phyloP scores from a whole-genome alignment of 2,329 filamentous ascomycete species.

The Cercospora janseana region DNA sequence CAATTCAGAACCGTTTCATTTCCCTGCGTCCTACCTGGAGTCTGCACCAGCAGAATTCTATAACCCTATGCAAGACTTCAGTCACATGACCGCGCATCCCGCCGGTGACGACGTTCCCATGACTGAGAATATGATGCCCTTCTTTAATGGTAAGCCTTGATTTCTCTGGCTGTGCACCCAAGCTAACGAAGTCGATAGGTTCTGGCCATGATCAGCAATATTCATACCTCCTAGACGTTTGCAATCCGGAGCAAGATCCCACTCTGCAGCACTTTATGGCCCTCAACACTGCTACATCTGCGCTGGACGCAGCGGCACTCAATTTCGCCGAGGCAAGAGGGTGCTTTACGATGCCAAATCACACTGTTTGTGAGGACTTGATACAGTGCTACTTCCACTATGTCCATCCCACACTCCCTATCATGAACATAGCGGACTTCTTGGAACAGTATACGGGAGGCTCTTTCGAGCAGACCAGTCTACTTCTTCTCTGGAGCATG shows the following conservation, averaged over 20 bases:
- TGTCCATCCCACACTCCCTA: slow-evolving; percentile 20
- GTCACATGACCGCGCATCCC: background rate
- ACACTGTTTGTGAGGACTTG: slow-evolving; percentile 15
- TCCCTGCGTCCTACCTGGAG: slow-evolving; percentile 7
- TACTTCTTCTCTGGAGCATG: slow-evolving; percentile 23
- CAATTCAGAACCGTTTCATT: slow-evolving; percentile 10
- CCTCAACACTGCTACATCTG: background rate
- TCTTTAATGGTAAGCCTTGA: slow-evolving; percentile 7
- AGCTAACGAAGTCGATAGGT: background rate
- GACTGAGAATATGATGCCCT: slow-evolving; percentile 10
- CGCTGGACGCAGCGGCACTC: slow-evolving; percentile 8
- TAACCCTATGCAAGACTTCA: slow-evolving; percentile 1
- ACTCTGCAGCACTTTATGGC: slow-evolving; percentile 1
- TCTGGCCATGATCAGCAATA: slow-evolving; percentile 5
- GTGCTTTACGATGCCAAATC: slow-evolving; percentile 14
- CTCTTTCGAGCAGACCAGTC: slow-evolving; percentile 12
- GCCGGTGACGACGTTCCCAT: background rate
- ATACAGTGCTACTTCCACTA: slow-evolving; percentile 18
- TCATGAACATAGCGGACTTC: slow-evolving; percentile 19
- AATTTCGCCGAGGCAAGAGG: slow-evolving; percentile 16
- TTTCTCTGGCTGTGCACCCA: background rate
- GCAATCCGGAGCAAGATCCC: slow-evolving; percentile 6
- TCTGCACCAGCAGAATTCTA: slow-evolving; percentile 5
- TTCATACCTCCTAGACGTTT: slow-evolving; percentile 10
- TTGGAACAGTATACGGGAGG: slow-evolving; percentile 15